phyloP scores from a whole-genome alignment of 441 rosid species.

The Croton setiger region DNA sequence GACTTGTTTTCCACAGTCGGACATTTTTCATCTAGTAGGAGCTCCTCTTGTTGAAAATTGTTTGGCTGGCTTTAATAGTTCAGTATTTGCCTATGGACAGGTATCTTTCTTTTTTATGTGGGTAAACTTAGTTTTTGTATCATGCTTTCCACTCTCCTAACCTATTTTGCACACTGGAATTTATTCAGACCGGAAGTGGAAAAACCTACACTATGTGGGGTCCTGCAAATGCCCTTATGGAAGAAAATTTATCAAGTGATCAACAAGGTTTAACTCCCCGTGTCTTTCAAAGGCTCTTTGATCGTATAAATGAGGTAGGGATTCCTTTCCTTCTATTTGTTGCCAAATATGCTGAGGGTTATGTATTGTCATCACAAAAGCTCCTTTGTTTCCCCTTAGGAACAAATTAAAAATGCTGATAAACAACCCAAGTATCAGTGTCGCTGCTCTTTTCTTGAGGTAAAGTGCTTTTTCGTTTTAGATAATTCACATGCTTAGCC shows the following conservation, averaged over 20 bases:
- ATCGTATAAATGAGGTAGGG: constrained; percentile 81
- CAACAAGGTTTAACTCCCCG: constrained; percentile 96
- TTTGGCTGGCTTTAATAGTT: constrained; percentile 97
- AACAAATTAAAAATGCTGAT: constrained; percentile 78
- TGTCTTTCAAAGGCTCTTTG: constrained; percentile 77
- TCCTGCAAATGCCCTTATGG: constrained; percentile 78
- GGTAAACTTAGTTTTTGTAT: background rate
- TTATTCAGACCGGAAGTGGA: constrained; percentile 91
- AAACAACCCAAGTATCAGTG: constrained; percentile 93
- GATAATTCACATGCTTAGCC: background rate
- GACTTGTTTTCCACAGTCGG: constrained; percentile 48
- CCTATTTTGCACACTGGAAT: constrained; percentile 16
- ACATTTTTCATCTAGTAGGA: constrained; percentile 85
- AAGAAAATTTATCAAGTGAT: constrained; percentile 60
- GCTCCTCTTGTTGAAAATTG: constrained; percentile 95
- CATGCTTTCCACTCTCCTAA: constrained; percentile 6
- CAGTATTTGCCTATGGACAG: constrained; percentile 99
- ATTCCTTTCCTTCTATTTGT: constrained; percentile 17
- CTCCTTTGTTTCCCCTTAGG: constrained; percentile 45
- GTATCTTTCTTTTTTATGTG: constrained; percentile 29
- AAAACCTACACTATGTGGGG: constrained; percentile 99
- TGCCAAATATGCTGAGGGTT: constrained; percentile 3
- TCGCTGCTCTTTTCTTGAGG: constrained; percentile 99
- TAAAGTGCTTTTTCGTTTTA: constrained; percentile 24
- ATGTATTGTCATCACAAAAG: background rate